These are phyloP conservation scores for Paecilomyces sp. DNA, from an alignment of 2,329 filamentous ascomycete genomes.

Conservation along the genomic window DNA sequence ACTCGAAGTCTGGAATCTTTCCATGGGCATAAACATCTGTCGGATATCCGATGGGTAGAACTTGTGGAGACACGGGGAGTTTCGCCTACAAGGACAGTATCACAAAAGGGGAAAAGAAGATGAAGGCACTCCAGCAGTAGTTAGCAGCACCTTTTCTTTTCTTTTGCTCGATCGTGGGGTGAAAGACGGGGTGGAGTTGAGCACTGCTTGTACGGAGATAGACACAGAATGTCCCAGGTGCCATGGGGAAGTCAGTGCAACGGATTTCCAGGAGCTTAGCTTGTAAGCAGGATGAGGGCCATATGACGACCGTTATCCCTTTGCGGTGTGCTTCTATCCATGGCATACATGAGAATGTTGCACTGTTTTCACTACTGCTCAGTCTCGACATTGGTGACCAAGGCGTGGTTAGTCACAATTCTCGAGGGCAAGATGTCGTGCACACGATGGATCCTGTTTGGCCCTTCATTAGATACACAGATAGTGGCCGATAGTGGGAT, in stretches of 20 bases:
- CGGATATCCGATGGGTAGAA: neutral
- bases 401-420: neutral
- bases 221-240: neutral
- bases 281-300: neutral
- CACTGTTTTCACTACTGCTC: neutral
- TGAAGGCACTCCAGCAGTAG: neutral
- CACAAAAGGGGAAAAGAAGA: neutral
- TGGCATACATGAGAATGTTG: neutral
- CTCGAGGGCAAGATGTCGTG: neutral
- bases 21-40: neutral
- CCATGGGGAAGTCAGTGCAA: neutral
- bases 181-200: neutral
- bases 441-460: neutral
- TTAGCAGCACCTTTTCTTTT: neutral
- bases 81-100: neutral
- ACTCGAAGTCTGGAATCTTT: neutral
- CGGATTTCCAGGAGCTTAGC: neutral
- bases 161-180: neutral
- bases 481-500: neutral
- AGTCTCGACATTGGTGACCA: neutral
- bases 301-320: neutral
- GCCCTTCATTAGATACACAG: neutral
- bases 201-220: neutral
- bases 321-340: neutral
- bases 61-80: neutral